A percentile compares a stretch with the other conserved stretches of the same genome.
These are phyloP conservation scores for Coniferiporia weirii DNA, from an alignment of 1,284 basidiomycete genomes.

Conservation along the genomic window DNA sequence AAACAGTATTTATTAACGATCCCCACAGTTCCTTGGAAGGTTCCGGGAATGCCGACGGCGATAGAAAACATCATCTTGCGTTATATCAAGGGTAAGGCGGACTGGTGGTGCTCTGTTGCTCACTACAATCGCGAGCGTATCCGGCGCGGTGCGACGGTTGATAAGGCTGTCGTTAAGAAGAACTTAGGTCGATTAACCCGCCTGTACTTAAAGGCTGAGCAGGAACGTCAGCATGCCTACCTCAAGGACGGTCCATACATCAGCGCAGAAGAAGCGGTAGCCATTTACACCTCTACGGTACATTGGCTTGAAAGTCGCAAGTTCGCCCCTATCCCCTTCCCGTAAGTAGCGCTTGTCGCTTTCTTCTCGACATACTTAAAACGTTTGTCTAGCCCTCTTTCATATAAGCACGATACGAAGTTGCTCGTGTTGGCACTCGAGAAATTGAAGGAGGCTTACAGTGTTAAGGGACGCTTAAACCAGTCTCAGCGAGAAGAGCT, in stretches of 20 bases:
- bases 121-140: constrained; percentile 95
- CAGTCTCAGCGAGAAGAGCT: constrained; percentile 96
- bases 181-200: constrained; percentile 88
- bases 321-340: constrained; percentile 97
- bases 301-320: constrained; percentile 97
- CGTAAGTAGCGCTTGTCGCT: constrained; percentile 40
- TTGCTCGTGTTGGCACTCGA: constrained; percentile 91
- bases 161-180: constrained; percentile 98
- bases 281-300: constrained; percentile 94
- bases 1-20: constrained; percentile 5
- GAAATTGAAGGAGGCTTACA: constrained; percentile 96
- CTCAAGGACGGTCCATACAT: constrained; percentile 97
- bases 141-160: constrained; percentile 94
- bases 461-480: constrained; percentile 94
- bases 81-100: constrained; percentile 99
- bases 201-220: constrained; percentile 95
- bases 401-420: constrained; percentile 98
- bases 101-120: constrained; percentile 98
- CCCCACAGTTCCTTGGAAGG: constrained; percentile 81
- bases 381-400: constrained; percentile 61
- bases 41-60: constrained; percentile 95
- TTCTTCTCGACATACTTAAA: constrained; percentile 6
- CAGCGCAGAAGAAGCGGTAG: constrained; percentile 94
- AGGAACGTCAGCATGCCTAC: constrained; percentile 95
- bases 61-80: constrained; percentile 99